Evolutionary conservation across 495 filamentous ascomycete species (phyloP), one percentile per base, ranked within the genome.

Genomic region (Neurospora africana): DNA sequence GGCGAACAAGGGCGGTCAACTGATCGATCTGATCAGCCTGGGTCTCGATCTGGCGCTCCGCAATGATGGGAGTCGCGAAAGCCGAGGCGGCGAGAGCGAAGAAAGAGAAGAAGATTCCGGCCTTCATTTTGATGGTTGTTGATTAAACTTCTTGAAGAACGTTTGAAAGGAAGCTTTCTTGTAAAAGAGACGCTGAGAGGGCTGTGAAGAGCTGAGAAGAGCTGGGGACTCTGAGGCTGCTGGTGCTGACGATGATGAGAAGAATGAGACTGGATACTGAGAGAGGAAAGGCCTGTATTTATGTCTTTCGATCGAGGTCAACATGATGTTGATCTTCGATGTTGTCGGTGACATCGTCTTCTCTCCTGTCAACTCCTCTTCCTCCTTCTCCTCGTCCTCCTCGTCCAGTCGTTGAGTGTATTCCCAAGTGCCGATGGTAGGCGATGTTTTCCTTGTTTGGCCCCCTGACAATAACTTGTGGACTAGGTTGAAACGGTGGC

Each of bases 91-190:
- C 81, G 30, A 82, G 70, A 70, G 80, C 75, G 68, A 80, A 75
- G 72, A 83, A 74, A 43, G 78, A 69, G 68, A 81, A 71, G 70
- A 83, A 71, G 68, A 76, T 30, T 23, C 37, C 69, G 76, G 78
- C 71, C 80, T 83, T 82, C 81, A 83, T 83, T 72, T 78, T 81
- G 77, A 65, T 65, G 53, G 30, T 33, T 33, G 53, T 27, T 19
- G 15, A 33, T 10, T 65, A 19, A 61, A 65, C 15, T 17, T 10
- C 7, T 35, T 65, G 6, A 17, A 65, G 27, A 33, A 65, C 0
- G 0, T 33, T 65, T 65, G 23, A 61, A 17, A 33, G 0, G 27
- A 61, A 33, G 27, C 2, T 65, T 65, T 30, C 13, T 19, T 8
- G 27, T 33, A 27, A 33, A 65, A 9, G 53, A 65, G 53, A 65